Base-by-base conservation (phyloP, 139 green algal species). In the Chlamydomonas urium region DNA sequence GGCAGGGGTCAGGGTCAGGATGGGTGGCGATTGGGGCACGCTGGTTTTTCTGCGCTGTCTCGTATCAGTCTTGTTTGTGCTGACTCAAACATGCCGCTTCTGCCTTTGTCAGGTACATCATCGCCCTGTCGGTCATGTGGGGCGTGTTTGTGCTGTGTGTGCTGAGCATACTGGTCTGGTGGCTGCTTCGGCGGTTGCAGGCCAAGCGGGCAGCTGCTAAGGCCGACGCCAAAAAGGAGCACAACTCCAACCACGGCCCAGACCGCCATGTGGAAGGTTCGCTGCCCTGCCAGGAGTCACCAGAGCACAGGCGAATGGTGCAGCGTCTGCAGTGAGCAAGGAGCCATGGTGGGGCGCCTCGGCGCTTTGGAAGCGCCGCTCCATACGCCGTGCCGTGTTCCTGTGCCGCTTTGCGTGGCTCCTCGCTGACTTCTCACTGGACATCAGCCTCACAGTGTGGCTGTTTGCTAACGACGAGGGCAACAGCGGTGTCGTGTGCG, bases 51-150 rank as follows among this genome's bases (percentile, higher is more conserved):
- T 63, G 56, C 60, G n/a, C 4, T 26, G 50, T 8, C 10, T 19
- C 50, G 23, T 8, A 23, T 67, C 4, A 8, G 8, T 63, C n/a
- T 31, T 63, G 21, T 17, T 63, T 63, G 8, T 63, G 56, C 28
- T 29, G 6, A 28, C 6, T 37, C n/a, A 63, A 19, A 33, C 10
- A 33, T 67, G 4, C 29, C 31, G 37, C 8, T 67, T 23, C 36
- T 70, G 62, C 35, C 10, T 61, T 8, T 4, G n/a, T 31, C 75
- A 81, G 75, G 28, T 82, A 82, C 71, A 66, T 75, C 28, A 75
- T 82, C 26, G 56, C 71, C 42, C 38, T 82, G 19, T 48, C 38
- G 57, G 19, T 77, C 10, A 4, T 82, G 34, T 82, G 76, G 76
- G 71, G 76, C 65, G 65, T 68, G 1, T 78, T 78, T 36, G 63